Conservation (phyloP, 2,329 filamentous ascomycete species). For the Cercospora sojina region DNA sequence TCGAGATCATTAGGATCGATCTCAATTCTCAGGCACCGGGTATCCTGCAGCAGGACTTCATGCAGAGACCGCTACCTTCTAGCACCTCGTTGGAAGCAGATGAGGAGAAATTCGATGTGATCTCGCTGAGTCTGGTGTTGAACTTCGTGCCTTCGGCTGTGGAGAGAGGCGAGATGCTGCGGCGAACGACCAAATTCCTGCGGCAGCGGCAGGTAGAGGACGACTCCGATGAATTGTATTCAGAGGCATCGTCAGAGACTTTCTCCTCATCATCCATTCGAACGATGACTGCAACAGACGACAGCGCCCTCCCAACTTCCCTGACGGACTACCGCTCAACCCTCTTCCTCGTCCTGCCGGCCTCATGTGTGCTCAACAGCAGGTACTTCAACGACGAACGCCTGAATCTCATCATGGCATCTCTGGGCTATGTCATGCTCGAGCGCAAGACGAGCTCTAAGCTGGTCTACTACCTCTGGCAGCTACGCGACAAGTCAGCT, state of each 20-base stretch:
- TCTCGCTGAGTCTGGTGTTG: constrained; percentile 87
- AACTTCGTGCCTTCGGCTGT: constrained; percentile 85
- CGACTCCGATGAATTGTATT: background rate
- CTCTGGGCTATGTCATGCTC: constrained; percentile 68
- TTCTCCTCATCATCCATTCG: constrained; percentile 1
- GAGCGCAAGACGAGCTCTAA: constrained; percentile 75
- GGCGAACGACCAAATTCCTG: constrained; percentile 70
- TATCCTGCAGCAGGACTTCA: constrained; percentile 90
- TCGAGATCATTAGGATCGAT: constrained; percentile 82
- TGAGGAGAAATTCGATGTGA: constrained; percentile 70
- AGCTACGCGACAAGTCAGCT: constrained; percentile 41
- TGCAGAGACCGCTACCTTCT: constrained; percentile 74
- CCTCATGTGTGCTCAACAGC: constrained; percentile 85
- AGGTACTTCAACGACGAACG: constrained; percentile 76
- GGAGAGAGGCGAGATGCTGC: constrained; percentile 80
- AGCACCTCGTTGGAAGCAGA: background rate
- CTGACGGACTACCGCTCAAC: constrained; percentile 3
- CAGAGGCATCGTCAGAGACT: background rate
- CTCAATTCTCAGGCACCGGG: constrained; percentile 79
- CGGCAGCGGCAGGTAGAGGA: constrained; percentile 30
- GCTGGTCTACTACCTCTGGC: constrained; percentile 88
- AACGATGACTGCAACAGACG: constrained; percentile 17
- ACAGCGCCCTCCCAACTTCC: background rate
- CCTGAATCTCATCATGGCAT: constrained; percentile 70
- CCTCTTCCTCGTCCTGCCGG: constrained; percentile 85